These are phyloP conservation scores for Euphorbia peplus DNA, from an alignment of 345 rosid species.

Conservation along the genomic window DNA sequence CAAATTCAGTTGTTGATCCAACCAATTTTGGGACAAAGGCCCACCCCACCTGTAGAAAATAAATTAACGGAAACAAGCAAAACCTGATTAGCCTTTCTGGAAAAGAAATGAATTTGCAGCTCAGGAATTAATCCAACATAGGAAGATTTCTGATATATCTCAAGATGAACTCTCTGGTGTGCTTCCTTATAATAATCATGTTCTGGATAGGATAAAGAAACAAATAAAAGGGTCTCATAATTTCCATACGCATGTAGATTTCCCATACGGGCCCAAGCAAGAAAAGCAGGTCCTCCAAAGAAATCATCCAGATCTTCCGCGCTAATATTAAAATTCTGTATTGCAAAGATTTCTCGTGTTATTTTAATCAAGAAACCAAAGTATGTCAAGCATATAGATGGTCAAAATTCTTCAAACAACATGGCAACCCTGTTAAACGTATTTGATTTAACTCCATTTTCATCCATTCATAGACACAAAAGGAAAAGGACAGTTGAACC, in stretches of 20 bases:
- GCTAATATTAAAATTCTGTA: constrained; percentile 71
- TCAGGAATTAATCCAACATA: not conserved
- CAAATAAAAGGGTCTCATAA: not conserved
- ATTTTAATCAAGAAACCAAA: not conserved
- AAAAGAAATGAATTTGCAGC: not conserved
- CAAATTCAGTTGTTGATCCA: constrained; percentile 66
- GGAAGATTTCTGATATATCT: not conserved
- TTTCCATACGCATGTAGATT: constrained; percentile 75
- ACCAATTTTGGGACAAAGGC: constrained; percentile 78
- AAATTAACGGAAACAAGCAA: not conserved
- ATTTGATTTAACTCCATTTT: not conserved
- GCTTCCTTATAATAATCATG: not conserved
- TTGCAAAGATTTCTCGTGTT: constrained; percentile 16
- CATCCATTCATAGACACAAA: not conserved
- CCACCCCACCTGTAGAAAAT: constrained; percentile 85
- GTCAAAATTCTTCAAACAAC: not conserved
- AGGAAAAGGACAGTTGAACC: not conserved
- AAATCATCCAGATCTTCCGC: constrained; percentile 66
- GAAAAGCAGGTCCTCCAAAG: constrained; percentile 97
- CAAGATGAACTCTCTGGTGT: not conserved
- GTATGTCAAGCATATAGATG: not conserved
- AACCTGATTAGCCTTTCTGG: not conserved
- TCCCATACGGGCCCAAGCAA: constrained; percentile 99
- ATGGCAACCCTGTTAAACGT: not conserved
- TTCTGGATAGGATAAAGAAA: constrained; percentile 6